Evolutionary conservation across 1,284 basidiomycete species (phyloP).

Genomic region (Ustilago trichophora): DNA sequence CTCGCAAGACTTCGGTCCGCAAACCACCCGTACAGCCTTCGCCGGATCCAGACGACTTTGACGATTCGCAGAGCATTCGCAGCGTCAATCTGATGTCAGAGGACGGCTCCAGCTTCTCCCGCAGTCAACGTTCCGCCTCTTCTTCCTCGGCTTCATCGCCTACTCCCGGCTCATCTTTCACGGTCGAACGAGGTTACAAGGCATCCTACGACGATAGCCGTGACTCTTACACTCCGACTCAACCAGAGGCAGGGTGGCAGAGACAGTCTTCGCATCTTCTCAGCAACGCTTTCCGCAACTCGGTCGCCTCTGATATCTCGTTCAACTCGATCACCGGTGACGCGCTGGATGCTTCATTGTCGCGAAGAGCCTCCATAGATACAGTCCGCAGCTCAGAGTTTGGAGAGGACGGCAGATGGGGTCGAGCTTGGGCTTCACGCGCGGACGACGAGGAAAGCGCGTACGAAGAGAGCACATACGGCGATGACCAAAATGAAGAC

Average conservation of each 20-base stretch:
- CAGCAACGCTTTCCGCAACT: slow-evolving; percentile 50
- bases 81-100: slow-evolving; percentile 46
- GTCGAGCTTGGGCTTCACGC: slow-evolving; percentile 48
- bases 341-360: slow-evolving; percentile 9
- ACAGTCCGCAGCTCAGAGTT: slow-evolving; percentile 60
- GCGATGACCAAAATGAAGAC: slow-evolving; percentile 18
- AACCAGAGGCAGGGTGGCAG: slow-evolving; percentile 14
- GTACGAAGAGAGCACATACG: slow-evolving; percentile 42
- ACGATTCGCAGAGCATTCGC: slow-evolving; percentile 39
- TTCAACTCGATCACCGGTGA: slow-evolving; percentile 53
- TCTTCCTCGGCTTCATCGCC: slow-evolving; percentile 6
- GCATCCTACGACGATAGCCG: slow-evolving; percentile 20
- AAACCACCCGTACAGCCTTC: slow-evolving; percentile 36
- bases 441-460: slow-evolving; percentile 56
- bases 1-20: slow-evolving; percentile 38
- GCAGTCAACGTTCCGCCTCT: slow-evolving; percentile 3
- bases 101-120: slow-evolving; percentile 19
- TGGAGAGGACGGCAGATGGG: slow-evolving; percentile 57
- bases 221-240: slow-evolving; percentile 14
- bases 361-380: slow-evolving; percentile 47
- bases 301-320: slow-evolving; percentile 50
- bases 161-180: slow-evolving; percentile 16
- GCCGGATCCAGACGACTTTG: slow-evolving; percentile 41
- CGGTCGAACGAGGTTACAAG: slow-evolving; percentile 34
- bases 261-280: slow-evolving; percentile 33